These are phyloP conservation scores for Anethum foeniculum DNA, from an alignment of 140 eudicot genomes.

Conservation along the genomic window DNA sequence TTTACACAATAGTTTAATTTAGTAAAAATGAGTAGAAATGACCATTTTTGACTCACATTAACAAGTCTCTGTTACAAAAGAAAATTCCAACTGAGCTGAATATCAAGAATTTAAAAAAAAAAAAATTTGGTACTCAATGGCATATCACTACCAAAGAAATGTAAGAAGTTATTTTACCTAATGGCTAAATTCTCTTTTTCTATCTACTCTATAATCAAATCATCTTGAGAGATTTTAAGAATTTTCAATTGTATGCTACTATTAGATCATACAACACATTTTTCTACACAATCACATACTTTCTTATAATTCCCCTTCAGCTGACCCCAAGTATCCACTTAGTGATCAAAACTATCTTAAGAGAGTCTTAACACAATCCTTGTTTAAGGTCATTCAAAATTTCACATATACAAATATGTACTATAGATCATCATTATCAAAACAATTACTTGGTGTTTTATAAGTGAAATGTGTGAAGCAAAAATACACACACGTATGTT, in stretches of 20 bases:
- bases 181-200: neutral
- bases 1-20: neutral
- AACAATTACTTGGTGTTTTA: too few relatives aligned
- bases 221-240: neutral
- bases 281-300: neutral
- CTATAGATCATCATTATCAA: neutral
- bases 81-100: neutral
- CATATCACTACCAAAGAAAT: neutral
- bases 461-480: too few relatives aligned
- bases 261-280: neutral
- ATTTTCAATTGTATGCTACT: neutral
- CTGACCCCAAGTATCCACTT: too few relatives aligned
- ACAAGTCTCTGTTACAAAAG: conserved; percentile 34
- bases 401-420: neutral
- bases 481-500: too few relatives aligned
- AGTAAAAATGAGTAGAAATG: neutral
- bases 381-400: neutral
- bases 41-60: conserved; percentile 36
- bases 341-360: neutral
- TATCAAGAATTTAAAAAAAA: neutral
- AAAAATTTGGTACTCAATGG: neutral
- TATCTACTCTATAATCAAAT: neutral
- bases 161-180: neutral
- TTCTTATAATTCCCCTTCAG: neutral
- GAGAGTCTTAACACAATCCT: neutral